Base-by-base conservation (phyloP, 108 stramenopile species). In the Pseudonitzschia multistriata region DNA sequence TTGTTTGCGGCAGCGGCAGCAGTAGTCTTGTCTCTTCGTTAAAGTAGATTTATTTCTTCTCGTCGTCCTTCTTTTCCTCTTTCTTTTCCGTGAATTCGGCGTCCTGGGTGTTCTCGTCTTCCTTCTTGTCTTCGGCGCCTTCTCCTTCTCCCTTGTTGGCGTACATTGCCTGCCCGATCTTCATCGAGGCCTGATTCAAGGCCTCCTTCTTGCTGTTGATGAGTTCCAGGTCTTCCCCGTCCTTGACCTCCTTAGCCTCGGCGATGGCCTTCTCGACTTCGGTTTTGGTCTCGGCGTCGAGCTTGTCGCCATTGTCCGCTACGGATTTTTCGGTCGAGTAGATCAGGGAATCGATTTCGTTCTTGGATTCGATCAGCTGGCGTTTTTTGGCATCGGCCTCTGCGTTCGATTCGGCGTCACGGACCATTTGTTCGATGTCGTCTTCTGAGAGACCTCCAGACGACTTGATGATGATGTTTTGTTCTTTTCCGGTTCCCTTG, bases 111-210 rank as follows among this genome's bases (percentile, higher is more conserved):
- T 92, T 88, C 52, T 97, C 95, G 60, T 96, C 91, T 74, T 83
- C 80, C 66, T 90, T 87, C 33, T 64, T 78, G 49, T 66, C 60
- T 52, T 69, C 83, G 11, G 75, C 54, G 66, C 79, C 59, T 27
- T 70, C 25, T 56, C 78, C 85, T 14, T 74, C 77, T 73, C 67
- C 60, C 73, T 89, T 84, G 71, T 88, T 78, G 45, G 94, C 88
- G 74, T 99, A 99, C 50, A 98, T 96, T 49, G 99, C 97, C 84
- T 98, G 94, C 40, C 99, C 99, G 69, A 99, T 98, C 96, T 99
- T 99, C 81, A 97, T 86, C 75, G 92, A 88, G 14, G 95, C 94
- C 60, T 90, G 84, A 60, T 77, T 88, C 73, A 99, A 71, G 37
- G 96, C 97, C 21, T 93, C 86, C 49, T 88, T 96, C 93, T 97